Evolutionary conservation across 1,284 basidiomycete genomes (phyloP).

Genomic region (Fomitopsis pinicola): DNA sequence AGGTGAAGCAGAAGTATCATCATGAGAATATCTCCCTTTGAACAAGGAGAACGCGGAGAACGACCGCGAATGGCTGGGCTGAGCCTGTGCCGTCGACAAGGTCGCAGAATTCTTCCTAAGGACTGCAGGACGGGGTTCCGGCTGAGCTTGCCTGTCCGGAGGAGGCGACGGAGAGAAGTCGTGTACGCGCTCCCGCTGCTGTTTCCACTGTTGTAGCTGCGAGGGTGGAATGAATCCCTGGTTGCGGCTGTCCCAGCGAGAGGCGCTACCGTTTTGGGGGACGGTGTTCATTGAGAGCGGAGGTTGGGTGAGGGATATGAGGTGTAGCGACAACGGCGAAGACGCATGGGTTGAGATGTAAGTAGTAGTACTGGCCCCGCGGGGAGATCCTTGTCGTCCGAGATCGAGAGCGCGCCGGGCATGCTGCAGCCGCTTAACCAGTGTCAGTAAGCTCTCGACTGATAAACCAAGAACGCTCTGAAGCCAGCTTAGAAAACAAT

Average conservation of each 20-base stretch:
- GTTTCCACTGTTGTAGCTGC: conserved; percentile 38
- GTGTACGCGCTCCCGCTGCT: conserved; percentile 18
- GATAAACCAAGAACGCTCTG: background rate
- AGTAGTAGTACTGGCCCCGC: background rate
- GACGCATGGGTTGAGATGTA: conserved; percentile 3
- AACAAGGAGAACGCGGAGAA: conserved; percentile 21
- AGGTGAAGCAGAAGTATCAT: conserved; percentile 3
- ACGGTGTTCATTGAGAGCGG: conserved; percentile 14
- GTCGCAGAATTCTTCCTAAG: background rate
- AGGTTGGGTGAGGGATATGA: background rate
- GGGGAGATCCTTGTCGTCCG: background rate
- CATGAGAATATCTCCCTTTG: conserved; percentile 10
- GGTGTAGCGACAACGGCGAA: conserved; percentile 2
- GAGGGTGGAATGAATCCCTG: conserved; percentile 46
- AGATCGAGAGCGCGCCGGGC: background rate
- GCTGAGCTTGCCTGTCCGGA: conserved; percentile 5
- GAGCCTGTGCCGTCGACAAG: background rate
- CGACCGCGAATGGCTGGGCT: conserved; percentile 13
- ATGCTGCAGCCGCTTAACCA: background rate
- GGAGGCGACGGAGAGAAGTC: conserved; percentile 15
- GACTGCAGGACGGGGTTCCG: conserved; percentile 1
- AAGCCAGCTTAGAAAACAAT: background rate
- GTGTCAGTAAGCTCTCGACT: background rate
- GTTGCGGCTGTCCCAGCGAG: conserved; percentile 46
- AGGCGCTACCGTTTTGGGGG: conserved; percentile 15